Conservation (phyloP, 2,329 filamentous ascomycete species). For the Phaeophleospora eucalypticola region DNA sequence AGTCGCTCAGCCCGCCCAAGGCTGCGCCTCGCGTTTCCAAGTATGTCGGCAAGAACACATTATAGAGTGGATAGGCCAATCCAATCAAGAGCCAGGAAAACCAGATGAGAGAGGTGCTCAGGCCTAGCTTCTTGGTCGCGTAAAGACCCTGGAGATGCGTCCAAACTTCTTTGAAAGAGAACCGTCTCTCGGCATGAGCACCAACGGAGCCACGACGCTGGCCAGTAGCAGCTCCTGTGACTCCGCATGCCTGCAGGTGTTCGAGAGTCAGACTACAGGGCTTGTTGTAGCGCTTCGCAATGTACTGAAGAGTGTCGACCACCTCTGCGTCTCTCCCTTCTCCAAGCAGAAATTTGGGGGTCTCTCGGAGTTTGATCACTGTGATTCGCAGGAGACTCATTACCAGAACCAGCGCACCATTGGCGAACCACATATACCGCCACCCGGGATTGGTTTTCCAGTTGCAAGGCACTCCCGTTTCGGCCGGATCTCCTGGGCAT, state of each 20-base stretch:
- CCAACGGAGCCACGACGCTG: slow-evolving; percentile 20
- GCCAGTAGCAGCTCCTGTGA: slow-evolving; percentile 21
- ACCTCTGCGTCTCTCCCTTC: slow-evolving; percentile 52
- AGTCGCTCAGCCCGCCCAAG: slow-evolving; percentile 51
- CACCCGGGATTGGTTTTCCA: slow-evolving; percentile 53
- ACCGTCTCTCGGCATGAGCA: slow-evolving; percentile 30
- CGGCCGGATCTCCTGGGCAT: slow-evolving; percentile 38
- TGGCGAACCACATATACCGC: slow-evolving; percentile 55
- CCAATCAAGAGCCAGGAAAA: slow-evolving; percentile 54
- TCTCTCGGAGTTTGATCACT: slow-evolving; percentile 52
- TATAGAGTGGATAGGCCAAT: slow-evolving; percentile 69
- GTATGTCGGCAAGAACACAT: slow-evolving; percentile 67
- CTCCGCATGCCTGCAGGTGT: slow-evolving; percentile 45
- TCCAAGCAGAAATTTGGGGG: slow-evolving; percentile 54
- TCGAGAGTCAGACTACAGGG: slow-evolving; percentile 51
- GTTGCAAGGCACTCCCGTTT: slow-evolving; percentile 44
- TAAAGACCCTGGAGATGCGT: slow-evolving; percentile 64
- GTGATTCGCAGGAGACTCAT: slow-evolving; percentile 52
- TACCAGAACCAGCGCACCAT: slow-evolving; percentile 51
- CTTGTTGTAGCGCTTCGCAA: slow-evolving; percentile 52
- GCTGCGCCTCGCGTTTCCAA: slow-evolving; percentile 56
- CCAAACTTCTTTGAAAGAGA: slow-evolving; percentile 38
- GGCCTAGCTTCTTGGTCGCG: slow-evolving; percentile 54
- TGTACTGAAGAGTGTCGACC: slow-evolving; percentile 46
- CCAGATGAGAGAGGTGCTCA: slow-evolving; percentile 64